Percentiles rank a stretch among this genome's conserved stretches.
Conservation (phyloP, 78 protist genomes). For the Dictyostelium discoideum region DNA sequence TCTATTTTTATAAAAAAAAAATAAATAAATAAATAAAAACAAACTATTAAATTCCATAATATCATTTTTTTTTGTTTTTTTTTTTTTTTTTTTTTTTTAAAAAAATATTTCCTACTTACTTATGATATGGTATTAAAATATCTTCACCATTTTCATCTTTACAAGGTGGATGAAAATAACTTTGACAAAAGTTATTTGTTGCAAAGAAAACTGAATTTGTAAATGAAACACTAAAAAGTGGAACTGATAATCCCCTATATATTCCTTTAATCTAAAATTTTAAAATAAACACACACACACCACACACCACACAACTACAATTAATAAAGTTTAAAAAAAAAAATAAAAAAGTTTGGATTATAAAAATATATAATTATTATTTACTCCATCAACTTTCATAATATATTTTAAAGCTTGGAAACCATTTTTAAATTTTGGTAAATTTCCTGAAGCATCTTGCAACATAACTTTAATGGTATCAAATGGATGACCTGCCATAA, state of each 20-base stretch:
- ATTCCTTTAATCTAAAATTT: constrained; percentile 34
- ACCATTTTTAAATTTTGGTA: constrained; percentile 70
- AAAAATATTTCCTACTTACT: not conserved
- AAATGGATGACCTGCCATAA: constrained; percentile 63
- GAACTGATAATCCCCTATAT: constrained; percentile 61
- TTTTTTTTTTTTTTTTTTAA: not conserved
- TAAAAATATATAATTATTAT: too few species aligned
- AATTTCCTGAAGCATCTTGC: constrained; percentile 59
- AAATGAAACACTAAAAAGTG: constrained; percentile 45
- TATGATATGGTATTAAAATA: constrained; percentile 53
- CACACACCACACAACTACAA: not conserved
- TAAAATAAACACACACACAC: not conserved
- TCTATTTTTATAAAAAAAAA: not conserved
- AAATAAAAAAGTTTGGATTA: too few species aligned
- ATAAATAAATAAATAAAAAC: not conserved
- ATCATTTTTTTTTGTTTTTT: too few species aligned
- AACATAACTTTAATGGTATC: constrained; percentile 69
- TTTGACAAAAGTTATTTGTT: constrained; percentile 46
- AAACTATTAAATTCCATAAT: not conserved
- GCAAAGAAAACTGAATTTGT: constrained; percentile 67
- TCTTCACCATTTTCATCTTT: not conserved
- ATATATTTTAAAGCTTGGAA: constrained; percentile 55
- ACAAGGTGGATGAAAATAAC: constrained; percentile 29
- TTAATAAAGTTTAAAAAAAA: not conserved
- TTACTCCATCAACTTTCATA: constrained; percentile 59